Conservation (phyloP, 1,284 basidiomycete species). For the Trichosporon sp. region DNA sequence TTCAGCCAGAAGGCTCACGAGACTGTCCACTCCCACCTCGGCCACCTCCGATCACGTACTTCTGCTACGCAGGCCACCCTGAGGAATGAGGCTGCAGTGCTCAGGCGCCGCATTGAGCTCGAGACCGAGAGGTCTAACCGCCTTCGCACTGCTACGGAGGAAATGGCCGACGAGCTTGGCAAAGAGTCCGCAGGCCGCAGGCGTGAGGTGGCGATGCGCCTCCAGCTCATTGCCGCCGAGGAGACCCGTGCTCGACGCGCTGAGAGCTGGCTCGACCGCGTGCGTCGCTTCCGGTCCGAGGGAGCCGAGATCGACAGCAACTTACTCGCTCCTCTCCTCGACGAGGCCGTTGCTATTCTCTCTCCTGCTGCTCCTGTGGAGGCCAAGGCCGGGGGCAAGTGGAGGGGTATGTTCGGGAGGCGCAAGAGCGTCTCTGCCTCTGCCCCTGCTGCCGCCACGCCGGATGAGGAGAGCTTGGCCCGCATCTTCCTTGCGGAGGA, state of each 20-base stretch:
- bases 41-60: slow-evolving; percentile 57
- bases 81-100: slow-evolving; percentile 30
- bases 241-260: slow-evolving; percentile 52
- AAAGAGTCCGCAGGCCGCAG: slow-evolving; percentile 70
- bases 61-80: slow-evolving; percentile 61
- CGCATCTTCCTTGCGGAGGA: slow-evolving; percentile 60
- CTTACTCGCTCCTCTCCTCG: slow-evolving; percentile 41
- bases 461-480: slow-evolving; percentile 50
- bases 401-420: background rate
- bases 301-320: slow-evolving; percentile 21
- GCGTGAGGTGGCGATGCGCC: slow-evolving; percentile 64
- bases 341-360: slow-evolving; percentile 62
- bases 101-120: slow-evolving; percentile 23
- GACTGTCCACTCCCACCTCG: slow-evolving; percentile 62
- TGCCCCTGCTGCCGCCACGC: background rate
- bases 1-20: slow-evolving; percentile 77
- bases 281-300: slow-evolving; percentile 30
- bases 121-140: slow-evolving; percentile 48
- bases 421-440: slow-evolving; percentile 6
- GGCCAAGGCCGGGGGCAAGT: slow-evolving; percentile 2
- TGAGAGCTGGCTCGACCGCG: slow-evolving; percentile 45
- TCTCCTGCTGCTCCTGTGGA: slow-evolving; percentile 46
- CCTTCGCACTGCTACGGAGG: slow-evolving; percentile 63
- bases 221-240: slow-evolving; percentile 64
- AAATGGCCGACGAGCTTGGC: slow-evolving; percentile 65